Evolutionary conservation across 2,329 filamentous ascomycete species (phyloP).

Genomic region (Fusarium sp.): DNA sequence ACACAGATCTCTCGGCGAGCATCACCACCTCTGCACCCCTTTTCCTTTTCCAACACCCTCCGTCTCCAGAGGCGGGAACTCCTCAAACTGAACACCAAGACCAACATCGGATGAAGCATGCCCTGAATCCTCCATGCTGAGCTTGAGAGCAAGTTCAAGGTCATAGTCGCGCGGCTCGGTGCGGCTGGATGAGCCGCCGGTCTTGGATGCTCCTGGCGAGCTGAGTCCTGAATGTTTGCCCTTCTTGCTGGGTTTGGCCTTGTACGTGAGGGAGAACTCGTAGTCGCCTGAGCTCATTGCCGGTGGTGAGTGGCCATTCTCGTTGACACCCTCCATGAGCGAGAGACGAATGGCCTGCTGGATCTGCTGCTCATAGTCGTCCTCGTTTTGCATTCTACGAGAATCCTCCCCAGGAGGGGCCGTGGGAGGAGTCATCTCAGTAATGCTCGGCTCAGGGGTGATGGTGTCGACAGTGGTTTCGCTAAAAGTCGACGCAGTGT

Average conservation of each 20-base stretch:
- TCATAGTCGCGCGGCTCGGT: constrained; percentile 61
- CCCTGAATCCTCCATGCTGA: constrained; percentile 69
- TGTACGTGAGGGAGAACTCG: constrained; percentile 64
- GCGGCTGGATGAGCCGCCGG: constrained; percentile 30
- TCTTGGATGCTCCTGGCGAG: constrained; percentile 53
- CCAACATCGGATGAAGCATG: constrained; percentile 16
- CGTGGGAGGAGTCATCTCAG: constrained; percentile 52
- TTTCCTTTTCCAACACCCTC: constrained; percentile 60
- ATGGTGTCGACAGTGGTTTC: constrained; percentile 58
- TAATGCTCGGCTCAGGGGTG: constrained; percentile 67
- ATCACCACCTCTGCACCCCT: constrained; percentile 46
- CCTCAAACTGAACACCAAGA: constrained; percentile 44
- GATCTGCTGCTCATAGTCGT: constrained; percentile 70
- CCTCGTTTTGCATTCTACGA: constrained; percentile 48
- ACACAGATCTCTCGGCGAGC: not conserved
- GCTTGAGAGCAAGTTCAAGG: constrained; percentile 68
- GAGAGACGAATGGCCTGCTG: constrained; percentile 73
- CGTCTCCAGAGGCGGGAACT: constrained; percentile 56
- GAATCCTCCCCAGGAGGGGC: constrained; percentile 20
- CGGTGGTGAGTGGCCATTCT: constrained; percentile 58
- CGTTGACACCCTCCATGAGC: constrained; percentile 66
- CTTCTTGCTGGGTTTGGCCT: constrained; percentile 55
- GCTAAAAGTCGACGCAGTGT: constrained; percentile 56
- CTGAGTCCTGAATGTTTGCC: constrained; percentile 50
- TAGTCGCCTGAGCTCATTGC: constrained; percentile 61